phyloP scores from a whole-genome alignment of 805 yeast genomes.

The Vanderwaltozyma tropicalis region DNA sequence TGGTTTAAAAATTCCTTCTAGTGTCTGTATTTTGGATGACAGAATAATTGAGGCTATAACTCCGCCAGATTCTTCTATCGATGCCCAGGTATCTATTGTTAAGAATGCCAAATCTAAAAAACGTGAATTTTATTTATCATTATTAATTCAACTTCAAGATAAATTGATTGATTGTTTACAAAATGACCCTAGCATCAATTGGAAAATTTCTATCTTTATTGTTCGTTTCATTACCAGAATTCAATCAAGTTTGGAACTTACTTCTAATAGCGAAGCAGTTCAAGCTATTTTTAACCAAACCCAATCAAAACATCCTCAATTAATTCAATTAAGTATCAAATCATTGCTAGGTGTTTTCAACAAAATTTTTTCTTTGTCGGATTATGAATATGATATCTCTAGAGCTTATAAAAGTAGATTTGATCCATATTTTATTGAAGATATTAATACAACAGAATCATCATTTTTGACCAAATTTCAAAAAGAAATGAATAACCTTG shows the following conservation, averaged over 20 bases:
- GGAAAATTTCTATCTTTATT: constrained; percentile 46
- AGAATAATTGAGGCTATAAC: constrained; percentile 34
- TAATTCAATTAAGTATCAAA: constrained; percentile 49
- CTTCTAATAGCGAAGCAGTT: constrained; percentile 33
- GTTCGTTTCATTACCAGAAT: constrained; percentile 41
- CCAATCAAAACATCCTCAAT: constrained; percentile 55
- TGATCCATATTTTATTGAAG: constrained; percentile 33
- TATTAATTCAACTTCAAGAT: constrained; percentile 36
- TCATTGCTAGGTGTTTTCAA: constrained; percentile 45
- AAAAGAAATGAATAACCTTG: constrained; percentile 40
- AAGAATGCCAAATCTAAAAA: constrained; percentile 54
- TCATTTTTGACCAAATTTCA: constrained; percentile 35
- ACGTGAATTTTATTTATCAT: constrained; percentile 33
- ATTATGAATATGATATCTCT: constrained; percentile 37
- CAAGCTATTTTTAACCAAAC: constrained; percentile 38
- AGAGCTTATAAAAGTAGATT: constrained; percentile 35
- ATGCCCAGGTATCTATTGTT: constrained; percentile 48
- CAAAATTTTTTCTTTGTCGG: constrained; percentile 37
- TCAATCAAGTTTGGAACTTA: constrained; percentile 44
- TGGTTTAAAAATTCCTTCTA: constrained; percentile 39
- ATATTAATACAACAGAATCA: constrained; percentile 35
- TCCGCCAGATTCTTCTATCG: constrained; percentile 53
- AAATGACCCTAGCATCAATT: constrained; percentile 34
- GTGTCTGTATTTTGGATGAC: constrained; percentile 43
- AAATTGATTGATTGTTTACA: no score